phyloP scores from a whole-genome alignment of 768 basidiomycete genomes.

The Coprinellus micaceus region DNA sequence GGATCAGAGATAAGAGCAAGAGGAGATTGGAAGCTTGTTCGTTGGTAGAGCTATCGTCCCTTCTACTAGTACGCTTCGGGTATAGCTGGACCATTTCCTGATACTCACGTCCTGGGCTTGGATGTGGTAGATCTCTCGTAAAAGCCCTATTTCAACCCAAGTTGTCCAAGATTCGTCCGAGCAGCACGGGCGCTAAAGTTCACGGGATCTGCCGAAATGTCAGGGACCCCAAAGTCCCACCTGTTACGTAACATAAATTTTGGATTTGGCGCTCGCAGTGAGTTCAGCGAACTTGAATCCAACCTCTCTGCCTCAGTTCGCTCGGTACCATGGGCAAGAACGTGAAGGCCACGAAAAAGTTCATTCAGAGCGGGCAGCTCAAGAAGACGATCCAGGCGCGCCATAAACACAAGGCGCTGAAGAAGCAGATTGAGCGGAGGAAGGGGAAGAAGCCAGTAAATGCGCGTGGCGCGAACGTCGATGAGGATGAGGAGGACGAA shows the following conservation, averaged over 20 bases:
- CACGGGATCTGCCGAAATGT: no score
- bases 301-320: neutral
- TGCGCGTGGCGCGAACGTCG: conserved; percentile 33
- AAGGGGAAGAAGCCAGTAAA: conserved; percentile 30
- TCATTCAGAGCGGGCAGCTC: conserved; percentile 82
- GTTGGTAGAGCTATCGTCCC: no score
- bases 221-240: neutral
- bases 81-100: no score
- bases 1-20: no score
- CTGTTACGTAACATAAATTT: conserved; percentile 1
- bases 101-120: no score
- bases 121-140: no score
- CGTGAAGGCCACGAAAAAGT: conserved; percentile 77
- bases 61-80: no score
- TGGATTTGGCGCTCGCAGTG: neutral
- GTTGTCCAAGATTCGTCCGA: no score
- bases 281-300: neutral
- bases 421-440: conserved; percentile 66
- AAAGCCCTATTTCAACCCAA: no score
- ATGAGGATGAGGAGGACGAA: conserved; percentile 31
- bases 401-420: conserved; percentile 74
- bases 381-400: conserved; percentile 82
- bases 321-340: conserved; percentile 33
- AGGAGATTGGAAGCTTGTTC: no score
- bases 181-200: no score